Base-by-base conservation (phyloP, 805 yeast genomes). In the Sugiyamaella qingdaonensis region DNA sequence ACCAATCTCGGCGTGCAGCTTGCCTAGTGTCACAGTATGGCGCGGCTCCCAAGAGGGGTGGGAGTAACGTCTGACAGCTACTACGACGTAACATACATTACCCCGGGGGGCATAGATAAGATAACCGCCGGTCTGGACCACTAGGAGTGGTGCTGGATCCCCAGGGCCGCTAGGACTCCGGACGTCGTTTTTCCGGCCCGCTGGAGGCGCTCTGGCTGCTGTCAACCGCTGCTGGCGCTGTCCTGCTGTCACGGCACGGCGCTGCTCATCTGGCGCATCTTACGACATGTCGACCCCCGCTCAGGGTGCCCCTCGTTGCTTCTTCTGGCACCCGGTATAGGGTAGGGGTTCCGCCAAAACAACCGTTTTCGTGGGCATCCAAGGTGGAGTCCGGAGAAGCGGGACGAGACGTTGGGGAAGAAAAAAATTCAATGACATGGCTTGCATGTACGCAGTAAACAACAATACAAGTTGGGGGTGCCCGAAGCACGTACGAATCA, bases 61-160 rank as follows among this genome's bases (percentile, higher is more conserved):
- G 24, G 43, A n/a, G 43, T 14, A 19, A 19, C 43, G 24, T 14
- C 19, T 39, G 43, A 39, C 43, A 39, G 43, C 43, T 39, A 39
- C 43, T 39, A 39, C 43, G 37, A 34, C 24, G 43, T 39, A 39
- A 39, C 43, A 39, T 39, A 21, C 43, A 39, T 21, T 34, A 34
- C 3, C n/a, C 10, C n/a, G n/a, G n/a, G 37, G 37, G 16, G 16
- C 5, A 34, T 34, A n/a, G 37, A 34, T 34, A 34, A 34, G 37
- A 34, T n/a, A 34, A 34, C 3, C n/a, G 37, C 16, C 5, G 16
- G 16, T n/a, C n/a, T n/a, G n/a, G 37, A 34, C 37, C 37, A 14
- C 16, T n/a, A 34, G 16, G n/a, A 9, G 16, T 9, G 4, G 16
- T 9, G n/a, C 16, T 13, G 37, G 10, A 4, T 13, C 5, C 10